Evolutionary conservation across 2,329 filamentous ascomycete genomes (phyloP).

Genomic region (Xylaria sp.): DNA sequence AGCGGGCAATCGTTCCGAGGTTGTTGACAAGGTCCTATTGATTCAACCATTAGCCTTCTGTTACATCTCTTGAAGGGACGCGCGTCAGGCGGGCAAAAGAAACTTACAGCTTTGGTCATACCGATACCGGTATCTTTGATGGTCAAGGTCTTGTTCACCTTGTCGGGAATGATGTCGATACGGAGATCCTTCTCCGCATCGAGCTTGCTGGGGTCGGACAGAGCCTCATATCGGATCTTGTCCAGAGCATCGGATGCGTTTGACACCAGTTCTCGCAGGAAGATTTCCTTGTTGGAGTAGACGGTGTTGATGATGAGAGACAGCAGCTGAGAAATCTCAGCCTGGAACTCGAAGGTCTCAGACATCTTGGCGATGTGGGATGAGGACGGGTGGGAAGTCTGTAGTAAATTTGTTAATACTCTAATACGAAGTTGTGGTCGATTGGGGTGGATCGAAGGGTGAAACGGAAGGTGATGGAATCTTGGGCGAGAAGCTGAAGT

Average conservation of each 20-base stretch:
- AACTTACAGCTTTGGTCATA: constrained; percentile 99
- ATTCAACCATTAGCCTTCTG: constrained; percentile 52
- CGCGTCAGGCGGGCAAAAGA: not conserved
- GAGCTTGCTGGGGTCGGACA: constrained; percentile 97
- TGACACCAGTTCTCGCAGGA: constrained; percentile 97
- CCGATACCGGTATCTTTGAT: constrained; percentile 98
- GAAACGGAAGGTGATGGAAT: constrained; percentile 20
- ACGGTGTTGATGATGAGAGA: constrained; percentile 99
- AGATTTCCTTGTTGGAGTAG: constrained; percentile 99
- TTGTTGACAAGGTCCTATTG: constrained; percentile 96
- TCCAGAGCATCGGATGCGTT: constrained; percentile 99
- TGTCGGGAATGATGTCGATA: constrained; percentile 98
- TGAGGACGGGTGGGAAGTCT: constrained; percentile 31
- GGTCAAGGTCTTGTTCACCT: constrained; percentile 96
- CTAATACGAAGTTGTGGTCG: not conserved
- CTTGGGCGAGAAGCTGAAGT: constrained; percentile 8
- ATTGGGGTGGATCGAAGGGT: not conserved
- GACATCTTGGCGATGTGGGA: constrained; percentile 67
- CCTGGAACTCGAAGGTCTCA: constrained; percentile 99
- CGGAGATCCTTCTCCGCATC: constrained; percentile 97
- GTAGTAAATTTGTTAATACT: constrained; percentile 12
- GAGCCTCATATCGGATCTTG: constrained; percentile 99
- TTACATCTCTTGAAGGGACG: not conserved
- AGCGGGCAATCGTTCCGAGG: constrained; percentile 98
- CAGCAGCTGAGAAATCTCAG: constrained; percentile 99